phyloP scores from a whole-genome alignment of 305 asterid species.

The Salvia sclarea region DNA sequence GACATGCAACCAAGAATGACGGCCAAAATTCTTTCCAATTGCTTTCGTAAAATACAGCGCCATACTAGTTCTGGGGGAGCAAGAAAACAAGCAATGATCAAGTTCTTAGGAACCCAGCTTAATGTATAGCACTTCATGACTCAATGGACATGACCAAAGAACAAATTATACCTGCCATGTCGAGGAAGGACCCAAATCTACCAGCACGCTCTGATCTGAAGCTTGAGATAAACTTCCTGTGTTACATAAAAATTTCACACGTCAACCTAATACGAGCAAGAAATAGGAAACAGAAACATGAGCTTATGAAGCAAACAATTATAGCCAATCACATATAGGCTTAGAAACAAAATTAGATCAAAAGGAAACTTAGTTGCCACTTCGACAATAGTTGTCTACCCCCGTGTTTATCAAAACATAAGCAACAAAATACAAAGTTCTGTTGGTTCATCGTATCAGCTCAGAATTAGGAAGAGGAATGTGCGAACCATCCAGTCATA shows the following conservation, averaged over 20 bases:
- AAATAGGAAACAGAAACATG: conserved; percentile 24
- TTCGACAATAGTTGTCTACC: neutral
- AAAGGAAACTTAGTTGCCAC: conserved; percentile 23
- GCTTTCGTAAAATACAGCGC: conserved; percentile 86
- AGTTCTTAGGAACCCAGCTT: conserved; percentile 18
- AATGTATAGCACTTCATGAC: conserved; percentile 14
- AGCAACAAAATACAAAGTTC: neutral
- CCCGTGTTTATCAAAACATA: conserved; percentile 18
- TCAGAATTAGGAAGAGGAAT: conserved; percentile 36
- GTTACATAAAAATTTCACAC: conserved; percentile 27
- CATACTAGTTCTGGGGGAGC: conserved; percentile 71
- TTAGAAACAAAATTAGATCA: conserved; percentile 17
- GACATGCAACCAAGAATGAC: conserved; percentile 94
- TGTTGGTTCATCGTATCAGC: conserved; percentile 10
- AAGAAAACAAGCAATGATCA: conserved; percentile 27
- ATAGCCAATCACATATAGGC: conserved; percentile 3
- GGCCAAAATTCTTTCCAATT: conserved; percentile 67
- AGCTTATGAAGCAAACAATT: neutral
- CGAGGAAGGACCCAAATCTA: conserved; percentile 65
- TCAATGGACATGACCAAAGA: conserved; percentile 8
- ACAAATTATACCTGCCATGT: conserved; percentile 60
- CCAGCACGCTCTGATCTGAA: conserved; percentile 79
- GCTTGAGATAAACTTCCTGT: conserved; percentile 93
- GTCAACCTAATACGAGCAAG: conserved; percentile 22
- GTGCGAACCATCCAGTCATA: conserved; percentile 87